Evolutionary conservation across 441 rosid species (phyloP).

Genomic region (Geranium incanum): DNA sequence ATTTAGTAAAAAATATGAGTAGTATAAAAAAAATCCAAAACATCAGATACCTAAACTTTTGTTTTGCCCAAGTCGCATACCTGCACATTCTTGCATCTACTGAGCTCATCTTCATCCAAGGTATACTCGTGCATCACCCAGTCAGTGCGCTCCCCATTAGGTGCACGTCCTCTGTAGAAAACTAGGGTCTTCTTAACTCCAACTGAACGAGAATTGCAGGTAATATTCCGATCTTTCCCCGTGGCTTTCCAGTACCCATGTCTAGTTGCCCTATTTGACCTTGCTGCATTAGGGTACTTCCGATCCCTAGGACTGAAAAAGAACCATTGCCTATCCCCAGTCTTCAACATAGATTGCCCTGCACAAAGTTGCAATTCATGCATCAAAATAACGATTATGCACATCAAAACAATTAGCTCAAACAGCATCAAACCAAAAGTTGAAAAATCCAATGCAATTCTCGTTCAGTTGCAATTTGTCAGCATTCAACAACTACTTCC

Average conservation of each 20-base stretch:
- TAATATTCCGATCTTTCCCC: slow-evolving; percentile 61
- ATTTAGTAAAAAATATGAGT: slow-evolving; percentile 9
- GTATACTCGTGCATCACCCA: slow-evolving; percentile 99
- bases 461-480: not conserved
- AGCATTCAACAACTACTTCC: not conserved
- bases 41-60: too few species aligned
- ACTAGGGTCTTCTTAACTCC: slow-evolving; percentile 87
- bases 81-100: slow-evolving; percentile 56
- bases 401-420: not conserved
- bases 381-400: slow-evolving; percentile 19
- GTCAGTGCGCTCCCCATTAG: slow-evolving; percentile 68
- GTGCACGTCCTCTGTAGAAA: slow-evolving; percentile 77
- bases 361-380: slow-evolving; percentile 12
- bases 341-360: slow-evolving; percentile 65
- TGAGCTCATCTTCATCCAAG: slow-evolving; percentile 70
- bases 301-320: slow-evolving; percentile 72
- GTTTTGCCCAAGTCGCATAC: slow-evolving; percentile 23
- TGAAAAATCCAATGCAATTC: slow-evolving; percentile 2
- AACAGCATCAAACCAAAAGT: not conserved
- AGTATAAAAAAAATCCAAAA: not conserved
- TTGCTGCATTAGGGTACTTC: slow-evolving; percentile 77
- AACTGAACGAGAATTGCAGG: slow-evolving; percentile 46
- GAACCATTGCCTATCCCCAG: slow-evolving; percentile 85
- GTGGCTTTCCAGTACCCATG: slow-evolving; percentile 90
- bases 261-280: slow-evolving; percentile 74